These are phyloP conservation scores for Aspergillus funiculosus DNA, from an alignment of 495 filamentous ascomycete species.

Conservation along the genomic window DNA sequence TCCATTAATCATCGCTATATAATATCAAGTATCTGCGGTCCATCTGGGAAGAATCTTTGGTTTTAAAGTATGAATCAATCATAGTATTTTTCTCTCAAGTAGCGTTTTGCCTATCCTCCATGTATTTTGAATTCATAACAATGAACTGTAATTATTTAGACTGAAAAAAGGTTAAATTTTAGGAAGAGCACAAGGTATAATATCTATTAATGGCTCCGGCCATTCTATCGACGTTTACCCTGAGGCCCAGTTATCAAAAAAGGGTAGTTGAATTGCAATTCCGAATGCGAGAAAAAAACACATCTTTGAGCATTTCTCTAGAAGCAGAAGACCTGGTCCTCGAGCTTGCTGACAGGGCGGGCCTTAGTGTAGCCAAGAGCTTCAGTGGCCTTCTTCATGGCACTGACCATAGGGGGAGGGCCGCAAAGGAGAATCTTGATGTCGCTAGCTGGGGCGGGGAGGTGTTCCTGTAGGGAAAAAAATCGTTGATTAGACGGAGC, in stretches of 20 bases:
- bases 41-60: too few relatives aligned
- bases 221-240: too few relatives aligned
- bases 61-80: neutral
- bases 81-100: too few relatives aligned
- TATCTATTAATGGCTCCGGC: too few relatives aligned
- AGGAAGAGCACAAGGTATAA: too few relatives aligned
- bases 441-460: constrained; percentile 77
- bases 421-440: constrained; percentile 97
- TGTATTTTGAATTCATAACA: too few relatives aligned
- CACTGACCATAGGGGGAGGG: constrained; percentile 92
- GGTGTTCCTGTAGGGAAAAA: constrained; percentile 51
- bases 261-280: too few relatives aligned
- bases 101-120: too few relatives aligned
- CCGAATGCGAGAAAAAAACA: too few relatives aligned
- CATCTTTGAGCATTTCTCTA: constrained; percentile 38
- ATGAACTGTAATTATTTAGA: too few relatives aligned
- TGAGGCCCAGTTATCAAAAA: too few relatives aligned
- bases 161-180: too few relatives aligned
- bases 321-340: constrained; percentile 98
- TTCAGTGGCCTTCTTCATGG: constrained; percentile 94
- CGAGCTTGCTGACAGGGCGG: constrained; percentile 88
- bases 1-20: neutral
- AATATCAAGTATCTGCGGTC: neutral
- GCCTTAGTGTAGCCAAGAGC: constrained; percentile 86
- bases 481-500: constrained; percentile 3